Evolutionary conservation across 148 eudicot species (phyloP).

Genomic region (Rhododendron mucronatum): DNA sequence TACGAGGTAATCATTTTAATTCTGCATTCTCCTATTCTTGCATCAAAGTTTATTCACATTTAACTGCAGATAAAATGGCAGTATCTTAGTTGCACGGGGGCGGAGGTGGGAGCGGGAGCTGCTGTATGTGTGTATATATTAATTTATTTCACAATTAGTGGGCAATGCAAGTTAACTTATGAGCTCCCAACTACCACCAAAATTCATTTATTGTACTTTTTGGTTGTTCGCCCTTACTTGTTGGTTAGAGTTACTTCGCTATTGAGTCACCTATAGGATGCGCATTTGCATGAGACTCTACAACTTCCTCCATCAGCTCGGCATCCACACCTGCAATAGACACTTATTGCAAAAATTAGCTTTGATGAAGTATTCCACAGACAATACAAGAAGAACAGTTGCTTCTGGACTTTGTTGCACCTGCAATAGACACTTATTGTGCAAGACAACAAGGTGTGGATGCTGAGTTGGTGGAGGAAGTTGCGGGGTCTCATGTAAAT

Average conservation of each 20-base stretch:
- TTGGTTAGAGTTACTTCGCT: conserved; percentile 27
- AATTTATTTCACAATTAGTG: no score
- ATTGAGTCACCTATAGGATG: conserved; percentile 54
- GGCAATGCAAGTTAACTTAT: no score
- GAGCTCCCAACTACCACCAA: no score
- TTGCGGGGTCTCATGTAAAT: conserved; percentile 57
- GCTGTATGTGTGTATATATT: no score
- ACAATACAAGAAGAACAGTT: conserved; percentile 20
- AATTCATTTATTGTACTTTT: no score
- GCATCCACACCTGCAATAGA: conserved; percentile 45
- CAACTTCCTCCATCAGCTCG: conserved; percentile 58
- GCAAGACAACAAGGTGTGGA: conserved; percentile 77
- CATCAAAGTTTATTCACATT: no score
- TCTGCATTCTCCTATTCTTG: no score
- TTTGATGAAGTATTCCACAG: conserved; percentile 15
- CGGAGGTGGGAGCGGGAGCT: no score
- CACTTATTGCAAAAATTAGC: conserved; percentile 10
- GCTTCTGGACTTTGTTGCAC: conserved; percentile 49
- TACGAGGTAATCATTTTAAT: no score
- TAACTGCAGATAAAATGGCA: no score
- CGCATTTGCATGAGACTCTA: conserved; percentile 53
- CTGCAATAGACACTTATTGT: conserved; percentile 52
- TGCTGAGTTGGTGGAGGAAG: conserved; percentile 57
- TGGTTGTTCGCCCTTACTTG: no score
- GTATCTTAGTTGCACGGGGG: no score